These are phyloP conservation scores for Globisporangium irregulare DNA, from an alignment of 352 stramenopile species.

Conservation along the genomic window DNA sequence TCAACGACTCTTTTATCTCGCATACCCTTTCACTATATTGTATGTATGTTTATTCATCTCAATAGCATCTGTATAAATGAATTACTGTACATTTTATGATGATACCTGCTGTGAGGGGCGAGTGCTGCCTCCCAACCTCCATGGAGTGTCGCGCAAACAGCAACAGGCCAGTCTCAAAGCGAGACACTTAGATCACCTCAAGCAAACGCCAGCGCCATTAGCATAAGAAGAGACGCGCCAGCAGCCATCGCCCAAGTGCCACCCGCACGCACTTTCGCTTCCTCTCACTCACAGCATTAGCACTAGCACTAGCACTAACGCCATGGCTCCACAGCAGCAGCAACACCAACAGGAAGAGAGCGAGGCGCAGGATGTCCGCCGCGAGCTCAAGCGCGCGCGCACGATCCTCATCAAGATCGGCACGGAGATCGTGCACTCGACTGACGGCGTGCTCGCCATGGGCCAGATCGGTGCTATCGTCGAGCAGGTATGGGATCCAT, in stretches of 20 bases:
- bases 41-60: too few relatives aligned
- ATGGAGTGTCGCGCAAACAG: conserved; percentile 5
- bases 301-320: not conserved
- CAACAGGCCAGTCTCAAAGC: not conserved
- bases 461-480: conserved; percentile 85
- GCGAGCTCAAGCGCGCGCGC: conserved; percentile 51
- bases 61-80: not conserved
- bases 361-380: conserved; percentile 19
- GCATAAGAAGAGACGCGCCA: not conserved
- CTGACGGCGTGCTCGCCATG: conserved; percentile 72
- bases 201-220: not conserved
- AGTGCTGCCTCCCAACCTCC: not conserved
- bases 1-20: not conserved
- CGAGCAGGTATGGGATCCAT: conserved; percentile 37
- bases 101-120: not conserved
- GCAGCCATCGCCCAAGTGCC: not conserved
- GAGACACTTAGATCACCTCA: not conserved
- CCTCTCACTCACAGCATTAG: not conserved
- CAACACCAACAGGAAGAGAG: not conserved
- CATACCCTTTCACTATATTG: not conserved
- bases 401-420: conserved; percentile 86
- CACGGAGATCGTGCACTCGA: conserved; percentile 82
- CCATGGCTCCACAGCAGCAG: conserved; percentile 5
- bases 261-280: not conserved
- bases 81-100: not conserved